phyloP scores from a whole-genome alignment of 768 basidiomycete genomes.

The Mycena crocata region DNA sequence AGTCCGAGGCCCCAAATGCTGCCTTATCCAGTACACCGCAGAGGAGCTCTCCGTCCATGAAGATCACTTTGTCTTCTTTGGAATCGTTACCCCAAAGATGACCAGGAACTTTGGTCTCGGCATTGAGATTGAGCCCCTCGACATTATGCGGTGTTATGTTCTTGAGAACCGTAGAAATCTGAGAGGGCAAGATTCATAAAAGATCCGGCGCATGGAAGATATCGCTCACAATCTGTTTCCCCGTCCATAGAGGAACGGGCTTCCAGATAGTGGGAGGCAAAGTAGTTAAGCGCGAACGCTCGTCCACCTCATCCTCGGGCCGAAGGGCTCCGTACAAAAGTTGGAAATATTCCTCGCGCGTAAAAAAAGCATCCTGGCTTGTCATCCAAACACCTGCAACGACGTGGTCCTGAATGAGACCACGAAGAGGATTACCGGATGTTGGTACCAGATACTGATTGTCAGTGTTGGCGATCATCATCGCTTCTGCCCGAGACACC shows the following conservation, averaged over 20 bases:
- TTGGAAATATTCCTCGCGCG: slow-evolving; percentile 95
- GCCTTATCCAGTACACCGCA: slow-evolving; percentile 97
- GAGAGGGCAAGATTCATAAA: slow-evolving; percentile 4
- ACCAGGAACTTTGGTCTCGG: slow-evolving; percentile 91
- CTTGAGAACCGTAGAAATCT: slow-evolving; percentile 94
- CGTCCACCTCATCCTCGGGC: slow-evolving; percentile 81
- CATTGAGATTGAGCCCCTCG: slow-evolving; percentile 85
- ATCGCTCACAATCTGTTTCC: slow-evolving; percentile 90
- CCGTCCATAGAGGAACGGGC: slow-evolving; percentile 93
- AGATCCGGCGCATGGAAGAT: background rate
- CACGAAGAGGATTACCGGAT: slow-evolving; percentile 96
- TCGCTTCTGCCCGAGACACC: slow-evolving; percentile 93
- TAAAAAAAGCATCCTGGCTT: slow-evolving; percentile 93
- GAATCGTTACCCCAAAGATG: slow-evolving; percentile 86
- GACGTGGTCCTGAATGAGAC: slow-evolving; percentile 98
- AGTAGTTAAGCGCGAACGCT: slow-evolving; percentile 75
- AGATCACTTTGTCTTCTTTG: slow-evolving; percentile 86
- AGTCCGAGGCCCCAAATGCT: slow-evolving; percentile 95
- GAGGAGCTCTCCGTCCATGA: slow-evolving; percentile 93
- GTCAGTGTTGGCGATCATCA: slow-evolving; percentile 95
- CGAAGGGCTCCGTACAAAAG: slow-evolving; percentile 93
- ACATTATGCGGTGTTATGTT: slow-evolving; percentile 89
- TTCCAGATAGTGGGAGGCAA: slow-evolving; percentile 94
- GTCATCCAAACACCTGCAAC: slow-evolving; percentile 99
- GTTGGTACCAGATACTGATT: slow-evolving; percentile 99